phyloP scores from a whole-genome alignment of 257 asterid species.

The Gentiana straminea region DNA sequence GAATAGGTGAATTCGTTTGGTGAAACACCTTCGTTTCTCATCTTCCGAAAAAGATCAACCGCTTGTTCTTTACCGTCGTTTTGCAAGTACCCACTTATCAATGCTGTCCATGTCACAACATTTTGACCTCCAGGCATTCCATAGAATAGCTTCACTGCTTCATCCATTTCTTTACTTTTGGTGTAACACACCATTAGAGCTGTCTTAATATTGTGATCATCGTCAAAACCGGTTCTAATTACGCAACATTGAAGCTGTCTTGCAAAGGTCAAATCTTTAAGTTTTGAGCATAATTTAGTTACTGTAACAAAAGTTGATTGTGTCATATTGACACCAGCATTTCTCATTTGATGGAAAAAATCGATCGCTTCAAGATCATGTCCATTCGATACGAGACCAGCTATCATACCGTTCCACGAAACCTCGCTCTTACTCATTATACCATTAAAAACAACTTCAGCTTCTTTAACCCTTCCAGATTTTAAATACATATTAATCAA shows the following conservation, averaged over 20 bases:
- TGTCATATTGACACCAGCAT: slow-evolving; percentile 46
- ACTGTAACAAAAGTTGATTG: slow-evolving; percentile 40
- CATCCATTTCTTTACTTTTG: slow-evolving; percentile 58
- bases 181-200: slow-evolving; percentile 71
- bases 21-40: slow-evolving; percentile 52
- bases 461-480: slow-evolving; percentile 63
- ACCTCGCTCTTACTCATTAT: slow-evolving; percentile 42
- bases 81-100: slow-evolving; percentile 69
- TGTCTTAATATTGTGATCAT: slow-evolving; percentile 43
- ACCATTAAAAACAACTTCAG: slow-evolving; percentile 40
- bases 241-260: slow-evolving; percentile 63
- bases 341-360: slow-evolving; percentile 51
- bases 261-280: slow-evolving; percentile 48
- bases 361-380: slow-evolving; percentile 56
- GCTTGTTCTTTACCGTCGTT: slow-evolving; percentile 46
- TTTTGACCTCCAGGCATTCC: slow-evolving; percentile 25
- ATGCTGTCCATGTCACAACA: slow-evolving; percentile 91
- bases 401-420: slow-evolving; percentile 93
- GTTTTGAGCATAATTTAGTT: slow-evolving; percentile 57
- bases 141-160: slow-evolving; percentile 54
- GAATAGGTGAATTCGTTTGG: slow-evolving; percentile 85
- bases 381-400: slow-evolving; percentile 63
- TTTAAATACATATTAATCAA: slow-evolving; percentile 73
- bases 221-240: slow-evolving; percentile 38
- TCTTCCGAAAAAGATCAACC: slow-evolving; percentile 43